phyloP scores from a whole-genome alignment of 441 rosid species.

The Biscutella laevigata region DNA sequence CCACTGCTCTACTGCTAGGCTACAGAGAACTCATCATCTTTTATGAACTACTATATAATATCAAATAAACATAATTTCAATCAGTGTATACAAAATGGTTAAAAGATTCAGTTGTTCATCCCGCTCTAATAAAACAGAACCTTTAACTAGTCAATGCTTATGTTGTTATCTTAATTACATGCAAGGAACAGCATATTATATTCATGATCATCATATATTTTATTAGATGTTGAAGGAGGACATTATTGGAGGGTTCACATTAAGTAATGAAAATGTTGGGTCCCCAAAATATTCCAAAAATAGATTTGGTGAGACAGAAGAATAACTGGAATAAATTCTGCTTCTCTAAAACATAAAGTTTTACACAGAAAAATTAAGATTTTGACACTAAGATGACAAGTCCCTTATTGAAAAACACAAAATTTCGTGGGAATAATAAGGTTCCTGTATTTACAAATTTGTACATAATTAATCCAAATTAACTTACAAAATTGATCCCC shows the following conservation, averaged over 20 bases:
- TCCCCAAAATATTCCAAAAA: conserved; percentile 24
- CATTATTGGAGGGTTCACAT: conserved; percentile 10
- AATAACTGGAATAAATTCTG: conserved; percentile 9
- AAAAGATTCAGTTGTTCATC: not conserved
- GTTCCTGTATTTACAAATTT: conserved; percentile 14
- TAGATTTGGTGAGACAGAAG: conserved; percentile 20
- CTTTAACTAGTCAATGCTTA: conserved; percentile 9
- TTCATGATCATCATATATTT: not conserved
- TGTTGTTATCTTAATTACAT: conserved; percentile 1
- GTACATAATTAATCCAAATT: not conserved
- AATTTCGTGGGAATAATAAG: not conserved
- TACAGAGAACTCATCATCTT: no score
- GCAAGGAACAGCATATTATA: conserved; percentile 7
- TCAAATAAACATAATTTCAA: no score
- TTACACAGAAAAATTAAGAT: no score
- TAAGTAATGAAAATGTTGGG: conserved; percentile 5
- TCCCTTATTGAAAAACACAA: not conserved
- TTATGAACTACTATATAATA: no score
- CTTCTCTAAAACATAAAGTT: no score
- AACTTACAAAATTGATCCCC: conserved; percentile 12
- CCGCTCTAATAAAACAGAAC: not conserved
- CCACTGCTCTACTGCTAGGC: no score
- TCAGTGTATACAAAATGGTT: no score
- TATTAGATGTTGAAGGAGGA: conserved; percentile 17
- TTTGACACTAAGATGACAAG: no score